Base-by-base conservation (phyloP, 768 basidiomycete genomes). In the Boletus subparvulus region DNA sequence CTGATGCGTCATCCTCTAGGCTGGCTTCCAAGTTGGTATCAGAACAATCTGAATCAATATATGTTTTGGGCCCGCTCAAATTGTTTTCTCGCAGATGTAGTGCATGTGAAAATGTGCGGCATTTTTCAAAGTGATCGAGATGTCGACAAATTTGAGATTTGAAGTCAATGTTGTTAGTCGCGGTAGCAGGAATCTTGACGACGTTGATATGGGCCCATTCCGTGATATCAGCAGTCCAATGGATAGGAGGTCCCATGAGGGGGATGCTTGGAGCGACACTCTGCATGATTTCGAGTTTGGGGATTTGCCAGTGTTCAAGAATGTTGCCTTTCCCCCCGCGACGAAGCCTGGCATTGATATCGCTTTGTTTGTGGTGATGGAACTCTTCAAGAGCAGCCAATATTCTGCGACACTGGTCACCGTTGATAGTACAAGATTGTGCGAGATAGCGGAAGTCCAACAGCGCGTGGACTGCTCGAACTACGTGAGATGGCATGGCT, bases 221-320 rank as follows among this genome's bases (percentile, higher is more conserved):
- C 11, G 72, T 76, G 6, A 62, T 59, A 61, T 80, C 69, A 0
- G 72, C 69, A 44, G 73, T 71, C 70, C 68, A 75, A 48, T 78
- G 72, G 5, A 69, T 65, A 6, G 70, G 47, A 4, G 61, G 63
- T 0, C 77, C 73, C n/a, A 66, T 62, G n/a, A 49, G 35, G 7
- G 50, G 47, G 10, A 76, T 74, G 51, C 62, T 73, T 0, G 58
- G 50, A 10, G 65, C 54, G 6, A 78, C 66, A 39, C 68, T 73
- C 19, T 76, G 74, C 24, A 77, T 56, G 16, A 75, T 60, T 40
- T 77, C 71, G 4, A 79, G 70, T 80, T 80, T 26, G 1, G 75
- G 78, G 42, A 80, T 78, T 10, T 72, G 46, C 64, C 72, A 79
- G 46, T 77, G 56, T 10, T 71, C 40, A 35, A 74, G 70, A 1